Conservation (phyloP, 202 grass and related monocot genomes). For the Zoysia matrella region DNA sequence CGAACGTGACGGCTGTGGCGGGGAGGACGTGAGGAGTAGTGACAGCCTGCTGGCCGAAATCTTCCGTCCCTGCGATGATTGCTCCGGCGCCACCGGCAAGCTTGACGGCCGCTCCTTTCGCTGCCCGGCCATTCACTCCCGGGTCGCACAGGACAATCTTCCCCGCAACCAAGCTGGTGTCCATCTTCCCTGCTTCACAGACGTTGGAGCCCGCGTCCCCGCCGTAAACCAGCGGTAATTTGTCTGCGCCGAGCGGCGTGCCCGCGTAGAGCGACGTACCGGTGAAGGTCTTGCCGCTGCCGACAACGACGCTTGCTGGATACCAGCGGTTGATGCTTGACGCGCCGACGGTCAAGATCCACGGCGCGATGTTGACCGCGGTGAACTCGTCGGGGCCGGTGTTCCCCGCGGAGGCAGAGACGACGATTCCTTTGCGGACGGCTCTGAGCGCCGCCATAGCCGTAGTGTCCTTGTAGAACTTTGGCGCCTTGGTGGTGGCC, state of each 20-base stretch:
- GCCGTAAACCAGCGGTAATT: constrained; percentile 55
- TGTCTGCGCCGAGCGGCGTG: constrained; percentile 12
- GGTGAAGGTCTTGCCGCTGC: constrained; percentile 50
- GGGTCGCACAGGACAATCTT: constrained; percentile 81
- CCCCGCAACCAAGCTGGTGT: constrained; percentile 47
- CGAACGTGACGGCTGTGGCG: constrained; percentile 1
- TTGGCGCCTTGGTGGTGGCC: constrained; percentile 17
- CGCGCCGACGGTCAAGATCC: constrained; percentile 78
- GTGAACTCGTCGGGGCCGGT: constrained; percentile 64
- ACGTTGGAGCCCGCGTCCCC: constrained; percentile 44
- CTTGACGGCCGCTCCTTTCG: constrained; percentile 36
- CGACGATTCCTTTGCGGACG: constrained; percentile 51
- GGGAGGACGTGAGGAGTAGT: too few relatives aligned
- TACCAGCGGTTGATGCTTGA: constrained; percentile 65
- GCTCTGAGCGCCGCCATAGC: constrained; percentile 72
- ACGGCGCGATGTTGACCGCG: constrained; percentile 65
- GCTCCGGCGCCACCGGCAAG: too few relatives aligned
- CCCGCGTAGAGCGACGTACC: constrained; percentile 66
- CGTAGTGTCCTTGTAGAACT: constrained; percentile 52
- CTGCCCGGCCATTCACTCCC: constrained; percentile 61
- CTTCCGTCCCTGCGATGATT: too few relatives aligned
- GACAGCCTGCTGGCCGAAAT: too few relatives aligned
- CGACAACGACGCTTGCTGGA: constrained; percentile 64
- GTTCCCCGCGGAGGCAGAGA: constrained; percentile 71
- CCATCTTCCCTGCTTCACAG: constrained; percentile 37